Conservation (phyloP, 495 filamentous ascomycete species). For the Mycothermus thermophilus region DNA sequence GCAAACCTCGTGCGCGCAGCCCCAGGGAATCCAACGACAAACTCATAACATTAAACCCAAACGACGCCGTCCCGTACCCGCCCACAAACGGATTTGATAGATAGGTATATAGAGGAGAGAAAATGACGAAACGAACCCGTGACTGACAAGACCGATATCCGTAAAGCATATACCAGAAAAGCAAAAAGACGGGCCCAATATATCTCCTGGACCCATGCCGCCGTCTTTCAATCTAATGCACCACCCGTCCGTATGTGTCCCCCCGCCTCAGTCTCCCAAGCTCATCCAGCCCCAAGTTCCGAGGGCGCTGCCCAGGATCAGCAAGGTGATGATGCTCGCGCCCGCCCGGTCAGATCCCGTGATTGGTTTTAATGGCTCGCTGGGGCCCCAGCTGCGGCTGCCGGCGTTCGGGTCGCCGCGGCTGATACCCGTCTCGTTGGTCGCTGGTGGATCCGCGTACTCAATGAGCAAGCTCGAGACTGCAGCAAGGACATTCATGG, state of each 20-base stretch:
- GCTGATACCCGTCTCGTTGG: slow-evolving; percentile 16
- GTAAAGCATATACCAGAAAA: neutral
- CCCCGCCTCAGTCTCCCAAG: slow-evolving; percentile 18
- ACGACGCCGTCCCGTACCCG: slow-evolving; percentile 6
- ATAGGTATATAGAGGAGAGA: no score
- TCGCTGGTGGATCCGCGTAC: slow-evolving; percentile 11
- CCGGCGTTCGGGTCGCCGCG: slow-evolving; percentile 15
- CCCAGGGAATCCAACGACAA: no score
- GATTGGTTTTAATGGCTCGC: slow-evolving; percentile 8
- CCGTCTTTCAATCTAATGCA: no score
- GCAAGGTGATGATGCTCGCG: slow-evolving; percentile 17
- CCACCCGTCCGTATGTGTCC: no score
- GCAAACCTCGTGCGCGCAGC: no score
- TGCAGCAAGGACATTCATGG: slow-evolving; percentile 53
- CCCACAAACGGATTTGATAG: no score
- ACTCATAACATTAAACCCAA: slow-evolving; percentile 1
- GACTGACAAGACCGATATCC: no score
- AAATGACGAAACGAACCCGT: no score
- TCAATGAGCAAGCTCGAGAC: slow-evolving; percentile 40
- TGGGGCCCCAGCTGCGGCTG: slow-evolving; percentile 3
- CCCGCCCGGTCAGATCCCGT: slow-evolving; percentile 16
- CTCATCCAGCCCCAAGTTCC: slow-evolving; percentile 19
- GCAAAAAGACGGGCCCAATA: neutral
- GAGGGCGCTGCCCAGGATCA: slow-evolving; percentile 10
- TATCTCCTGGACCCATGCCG: no score